A percentile compares a stretch with the other conserved stretches of the same genome.
Conservation (phyloP, 1,139 yeast species). For the Hyphopichia khmerensis region DNA sequence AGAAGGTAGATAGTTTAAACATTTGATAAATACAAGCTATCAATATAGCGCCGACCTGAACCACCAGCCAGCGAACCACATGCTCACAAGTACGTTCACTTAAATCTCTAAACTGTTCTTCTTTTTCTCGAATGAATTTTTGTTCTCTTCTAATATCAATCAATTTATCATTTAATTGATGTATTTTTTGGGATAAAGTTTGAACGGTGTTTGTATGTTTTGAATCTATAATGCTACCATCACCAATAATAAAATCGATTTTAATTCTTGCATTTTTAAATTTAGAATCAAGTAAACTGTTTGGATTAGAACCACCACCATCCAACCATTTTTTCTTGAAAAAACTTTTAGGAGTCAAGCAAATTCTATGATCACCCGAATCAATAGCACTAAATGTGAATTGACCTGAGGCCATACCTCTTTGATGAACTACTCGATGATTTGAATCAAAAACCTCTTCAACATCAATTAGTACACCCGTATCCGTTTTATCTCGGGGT, state of each 20-base stretch:
- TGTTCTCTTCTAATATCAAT: conserved; percentile 64
- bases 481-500: conserved; percentile 32
- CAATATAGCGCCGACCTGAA: conserved; percentile 57
- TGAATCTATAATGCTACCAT: conserved; percentile 49
- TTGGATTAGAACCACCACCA: conserved; percentile 11
- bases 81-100: conserved; percentile 65
- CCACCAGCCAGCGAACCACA: conserved; percentile 63
- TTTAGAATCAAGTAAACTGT: conserved; percentile 36
- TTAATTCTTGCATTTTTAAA: conserved; percentile 50
- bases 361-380: conserved; percentile 71
- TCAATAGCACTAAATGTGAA: conserved; percentile 70
- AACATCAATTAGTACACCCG: conserved; percentile 46
- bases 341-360: conserved; percentile 63
- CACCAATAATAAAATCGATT: conserved; percentile 56
- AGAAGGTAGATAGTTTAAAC: conserved; percentile 60
- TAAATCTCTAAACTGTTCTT: conserved; percentile 63
- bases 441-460: conserved; percentile 64
- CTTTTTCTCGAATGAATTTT: conserved; percentile 65
- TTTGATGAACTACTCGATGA: conserved; percentile 68
- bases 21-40: conserved; percentile 69
- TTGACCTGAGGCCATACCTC: conserved; percentile 57
- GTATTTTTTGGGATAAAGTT: conserved; percentile 52
- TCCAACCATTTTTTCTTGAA: conserved; percentile 18
- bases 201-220: conserved; percentile 48
- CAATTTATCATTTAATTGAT: conserved; percentile 53